These are phyloP conservation scores for Taxillus chinensis DNA, from an alignment of 164 flowering plant species.

Conservation along the genomic window DNA sequence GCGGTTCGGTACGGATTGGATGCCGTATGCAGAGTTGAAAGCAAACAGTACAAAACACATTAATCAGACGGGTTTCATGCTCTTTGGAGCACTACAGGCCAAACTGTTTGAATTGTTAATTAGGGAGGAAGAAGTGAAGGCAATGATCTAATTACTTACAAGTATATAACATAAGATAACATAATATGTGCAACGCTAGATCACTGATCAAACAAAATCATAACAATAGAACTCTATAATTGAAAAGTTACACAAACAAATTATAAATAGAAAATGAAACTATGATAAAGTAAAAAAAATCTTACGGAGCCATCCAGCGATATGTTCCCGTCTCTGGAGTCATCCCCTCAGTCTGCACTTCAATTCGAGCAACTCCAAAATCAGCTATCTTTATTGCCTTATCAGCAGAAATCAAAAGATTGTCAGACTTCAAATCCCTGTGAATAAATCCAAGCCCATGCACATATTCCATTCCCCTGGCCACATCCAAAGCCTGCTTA, in stretches of 20 bases:
- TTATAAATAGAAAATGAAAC: background rate
- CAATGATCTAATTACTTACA: too few species aligned
- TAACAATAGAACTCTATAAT: background rate
- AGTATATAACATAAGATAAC: too few species aligned
- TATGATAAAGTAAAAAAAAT: constrained; percentile 1
- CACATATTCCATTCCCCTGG: constrained; percentile 69
- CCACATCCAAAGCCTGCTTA: constrained; percentile 76
- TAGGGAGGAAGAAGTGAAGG: too few species aligned
- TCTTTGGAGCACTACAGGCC: too few species aligned
- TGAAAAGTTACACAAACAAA: background rate
- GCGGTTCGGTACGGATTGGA: too few species aligned
- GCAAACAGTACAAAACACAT: too few species aligned
- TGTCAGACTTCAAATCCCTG: constrained; percentile 62
- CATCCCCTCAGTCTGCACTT: constrained; percentile 21
- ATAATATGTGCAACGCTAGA: background rate
- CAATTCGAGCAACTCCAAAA: constrained; percentile 19
- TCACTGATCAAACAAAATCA: too few species aligned
- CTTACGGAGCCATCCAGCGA: constrained; percentile 91
- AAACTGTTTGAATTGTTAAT: too few species aligned
- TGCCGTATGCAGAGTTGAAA: too few species aligned
- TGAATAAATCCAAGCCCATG: constrained; percentile 65
- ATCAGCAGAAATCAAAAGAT: constrained; percentile 28
- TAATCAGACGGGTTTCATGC: too few species aligned
- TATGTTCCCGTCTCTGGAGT: constrained; percentile 75
- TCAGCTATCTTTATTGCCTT: constrained; percentile 17